These are phyloP conservation scores for Leptodermis oblonga DNA, from an alignment of 257 asterid genomes.

Conservation along the genomic window DNA sequence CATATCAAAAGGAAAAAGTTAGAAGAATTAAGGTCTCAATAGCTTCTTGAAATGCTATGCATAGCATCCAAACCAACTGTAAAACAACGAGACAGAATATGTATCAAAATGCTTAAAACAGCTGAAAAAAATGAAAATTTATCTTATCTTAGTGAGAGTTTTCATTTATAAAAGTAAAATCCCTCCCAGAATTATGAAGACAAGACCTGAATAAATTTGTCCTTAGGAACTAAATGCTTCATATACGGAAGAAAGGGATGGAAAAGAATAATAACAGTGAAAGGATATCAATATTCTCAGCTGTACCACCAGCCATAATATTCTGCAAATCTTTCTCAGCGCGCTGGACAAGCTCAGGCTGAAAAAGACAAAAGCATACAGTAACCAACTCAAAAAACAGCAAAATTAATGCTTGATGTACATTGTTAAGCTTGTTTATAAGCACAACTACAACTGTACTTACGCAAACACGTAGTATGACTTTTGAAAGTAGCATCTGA, in stretches of 20 bases:
- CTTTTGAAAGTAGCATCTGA: too few relatives aligned
- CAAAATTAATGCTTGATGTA: neutral
- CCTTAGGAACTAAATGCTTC: too few relatives aligned
- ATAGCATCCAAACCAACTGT: neutral
- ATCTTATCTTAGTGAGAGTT: neutral
- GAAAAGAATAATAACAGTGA: conserved; percentile 6
- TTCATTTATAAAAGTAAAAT: neutral
- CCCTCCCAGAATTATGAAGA: neutral
- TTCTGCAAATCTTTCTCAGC: conserved; percentile 92
- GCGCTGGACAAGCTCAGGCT: conserved; percentile 96
- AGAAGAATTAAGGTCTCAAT: neutral
- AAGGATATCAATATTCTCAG: conserved; percentile 85
- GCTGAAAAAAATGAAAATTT: neutral
- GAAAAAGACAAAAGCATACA: conserved; percentile 27
- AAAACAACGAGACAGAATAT: neutral
- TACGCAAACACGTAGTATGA: neutral
- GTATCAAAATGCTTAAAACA: neutral
- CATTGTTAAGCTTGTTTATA: neutral
- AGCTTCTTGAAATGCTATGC: neutral
- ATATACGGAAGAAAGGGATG: neutral
- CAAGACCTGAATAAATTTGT: neutral
- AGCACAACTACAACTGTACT: neutral
- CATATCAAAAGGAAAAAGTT: neutral
- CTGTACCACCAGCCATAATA: conserved; percentile 96
- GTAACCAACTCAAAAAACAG: neutral